Percentiles rank a stretch among this genome's conserved stretches.
Evolutionary conservation across 2,329 filamentous ascomycete species (phyloP).

Genomic region (Simplicillium sp.): DNA sequence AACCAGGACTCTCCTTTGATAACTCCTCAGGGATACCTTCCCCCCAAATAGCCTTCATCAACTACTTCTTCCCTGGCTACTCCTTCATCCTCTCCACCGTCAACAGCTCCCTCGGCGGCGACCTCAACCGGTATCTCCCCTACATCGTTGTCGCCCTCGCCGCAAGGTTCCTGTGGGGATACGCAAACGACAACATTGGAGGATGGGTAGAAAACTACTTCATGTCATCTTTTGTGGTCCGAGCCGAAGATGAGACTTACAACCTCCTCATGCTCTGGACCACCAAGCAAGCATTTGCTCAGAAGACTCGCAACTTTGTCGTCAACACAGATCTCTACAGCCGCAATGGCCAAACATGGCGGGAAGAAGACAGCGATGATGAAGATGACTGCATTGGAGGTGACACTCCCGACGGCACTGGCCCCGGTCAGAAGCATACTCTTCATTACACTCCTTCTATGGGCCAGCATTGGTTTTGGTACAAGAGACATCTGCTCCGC

Average conservation of each 20-base stretch:
- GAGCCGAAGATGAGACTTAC: conserved; percentile 63
- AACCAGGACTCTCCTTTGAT: too few species aligned
- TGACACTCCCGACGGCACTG: conserved; percentile 18
- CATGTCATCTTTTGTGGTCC: conserved; percentile 57
- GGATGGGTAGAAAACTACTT: conserved; percentile 41
- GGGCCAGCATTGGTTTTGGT: conserved; percentile 62
- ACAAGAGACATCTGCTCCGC: conserved; percentile 45
- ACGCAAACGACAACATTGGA: conserved; percentile 39
- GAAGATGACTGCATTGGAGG: conserved; percentile 25
- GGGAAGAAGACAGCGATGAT: conserved; percentile 36
- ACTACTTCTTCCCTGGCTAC: conserved; percentile 58
- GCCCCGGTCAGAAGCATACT: conserved; percentile 30
- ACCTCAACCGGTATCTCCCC: conserved; percentile 54
- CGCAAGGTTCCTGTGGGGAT: conserved; percentile 41
- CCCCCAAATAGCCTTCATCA: conserved; percentile 40
- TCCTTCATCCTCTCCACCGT: conserved; percentile 44
- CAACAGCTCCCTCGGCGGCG: conserved; percentile 48
- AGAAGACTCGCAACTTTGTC: conserved; percentile 50
- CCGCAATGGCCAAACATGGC: conserved; percentile 38
- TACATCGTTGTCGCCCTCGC: conserved; percentile 40
- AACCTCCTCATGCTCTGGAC: conserved; percentile 66
- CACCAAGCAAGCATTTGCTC: conserved; percentile 50
- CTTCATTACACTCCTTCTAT: conserved; percentile 58
- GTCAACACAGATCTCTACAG: conserved; percentile 54
- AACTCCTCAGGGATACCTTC: conserved; percentile 6